Evolutionary conservation across 306 rosid genomes (phyloP).

Genomic region (Vigna nakashimae): DNA sequence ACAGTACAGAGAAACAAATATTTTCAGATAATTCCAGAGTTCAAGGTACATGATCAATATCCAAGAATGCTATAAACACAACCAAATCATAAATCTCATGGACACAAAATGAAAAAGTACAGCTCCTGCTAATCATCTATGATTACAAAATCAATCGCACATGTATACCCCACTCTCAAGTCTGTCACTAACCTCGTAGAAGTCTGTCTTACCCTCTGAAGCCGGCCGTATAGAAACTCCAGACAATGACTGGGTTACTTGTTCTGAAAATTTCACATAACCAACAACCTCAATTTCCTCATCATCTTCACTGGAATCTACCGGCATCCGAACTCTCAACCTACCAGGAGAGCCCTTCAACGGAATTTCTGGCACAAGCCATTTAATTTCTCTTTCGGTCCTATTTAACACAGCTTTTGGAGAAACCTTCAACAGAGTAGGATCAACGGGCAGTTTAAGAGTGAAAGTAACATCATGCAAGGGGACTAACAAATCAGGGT

Average conservation of each 20-base stretch:
- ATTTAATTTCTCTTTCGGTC: constrained; percentile 80
- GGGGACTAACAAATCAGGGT: constrained; percentile 80
- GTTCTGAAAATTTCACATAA: constrained; percentile 78
- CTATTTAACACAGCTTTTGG: constrained; percentile 94
- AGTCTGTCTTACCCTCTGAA: constrained; percentile 83
- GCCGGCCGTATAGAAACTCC: constrained; percentile 81
- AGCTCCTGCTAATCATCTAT: constrained; percentile 44
- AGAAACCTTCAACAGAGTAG: constrained; percentile 83
- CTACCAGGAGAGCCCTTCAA: constrained; percentile 78
- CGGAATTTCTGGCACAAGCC: constrained; percentile 85
- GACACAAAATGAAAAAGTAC: constrained; percentile 42
- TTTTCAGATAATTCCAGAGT: constrained; percentile 46
- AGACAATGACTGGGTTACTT: constrained; percentile 71
- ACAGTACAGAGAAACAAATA: constrained; percentile 45
- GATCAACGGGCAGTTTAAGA: constrained; percentile 85
- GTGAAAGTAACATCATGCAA: constrained; percentile 78
- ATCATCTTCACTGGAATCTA: constrained; percentile 73
- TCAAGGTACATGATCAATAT: constrained; percentile 59
- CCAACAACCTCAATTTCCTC: constrained; percentile 80
- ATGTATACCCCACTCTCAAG: constrained; percentile 79
- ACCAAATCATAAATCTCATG: constrained; percentile 54
- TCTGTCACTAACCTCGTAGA: constrained; percentile 86
- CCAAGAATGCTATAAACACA: constrained; percentile 66
- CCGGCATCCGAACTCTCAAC: constrained; percentile 87
- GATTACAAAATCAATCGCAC: constrained; percentile 71